Evolutionary conservation across 768 basidiomycete genomes (phyloP), one percentile per base, ranked within the genome.

Genomic region (Mycena galopus): DNA sequence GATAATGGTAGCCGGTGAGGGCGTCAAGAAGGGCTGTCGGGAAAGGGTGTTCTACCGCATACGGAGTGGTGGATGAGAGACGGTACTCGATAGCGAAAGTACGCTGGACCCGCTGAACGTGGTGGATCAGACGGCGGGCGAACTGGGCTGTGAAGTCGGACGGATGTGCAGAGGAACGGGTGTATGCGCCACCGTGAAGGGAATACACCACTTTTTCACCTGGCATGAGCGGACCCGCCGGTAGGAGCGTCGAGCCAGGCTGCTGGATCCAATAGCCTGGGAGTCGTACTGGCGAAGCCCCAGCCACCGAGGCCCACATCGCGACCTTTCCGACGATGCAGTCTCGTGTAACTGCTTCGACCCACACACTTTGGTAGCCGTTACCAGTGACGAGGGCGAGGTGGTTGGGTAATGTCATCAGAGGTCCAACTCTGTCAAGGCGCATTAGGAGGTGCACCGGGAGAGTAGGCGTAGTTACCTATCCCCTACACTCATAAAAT

Each of bases 1-100:
- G 90, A 79, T 95, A 91, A 51, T 86, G 81, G 79, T 94, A 96
- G 5, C 91, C 93, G 1, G 92, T 88, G 12, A 95, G 81, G 4
- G 89, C 90, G 77, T 96, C 94, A 17, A 96, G 82, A 0, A 96
- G 84, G 27, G 92, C 92, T 0, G 92, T 85, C 0, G 94, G 94
- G 83, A 95, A 96, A 10, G 93, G 88, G 73, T 91, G 84, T 7
- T 80, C 81, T 12, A 83, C 79, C 30, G 77, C 71, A 76, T 81
- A 82, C 29, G 89, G 86, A 59, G 82, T 77, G 14, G 81, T 77
- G 9, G 88, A 81, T 37, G 89, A 88, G 53, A 92, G 86, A 5
- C 94, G 90, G 79, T 95, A 96, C 80, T 95, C 94, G 59, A 93
- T 75, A 11, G 87, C 86, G 75, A 93, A 87, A 5, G 85, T 81